These are phyloP conservation scores for Ascocoryne sarcoides DNA, from an alignment of 2,329 filamentous ascomycete species.

Conservation along the genomic window DNA sequence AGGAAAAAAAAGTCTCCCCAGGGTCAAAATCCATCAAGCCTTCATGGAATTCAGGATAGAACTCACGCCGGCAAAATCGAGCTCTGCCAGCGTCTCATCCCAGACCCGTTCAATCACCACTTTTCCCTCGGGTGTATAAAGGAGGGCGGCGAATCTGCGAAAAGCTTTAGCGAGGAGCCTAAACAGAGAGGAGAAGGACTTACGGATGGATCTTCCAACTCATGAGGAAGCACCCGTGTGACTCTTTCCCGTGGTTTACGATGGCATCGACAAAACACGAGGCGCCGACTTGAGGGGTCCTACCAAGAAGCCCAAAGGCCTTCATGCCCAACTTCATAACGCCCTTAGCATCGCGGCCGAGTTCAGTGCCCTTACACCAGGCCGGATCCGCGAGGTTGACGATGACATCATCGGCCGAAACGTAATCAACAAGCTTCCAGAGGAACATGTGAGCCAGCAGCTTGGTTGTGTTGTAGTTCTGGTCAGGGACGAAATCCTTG, in stretches of 20 bases:
- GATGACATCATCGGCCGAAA: constrained; percentile 29
- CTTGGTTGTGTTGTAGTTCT: constrained; percentile 29
- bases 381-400: constrained; percentile 32
- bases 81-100: constrained; percentile 31
- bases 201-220: constrained; percentile 39
- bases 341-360: constrained; percentile 29
- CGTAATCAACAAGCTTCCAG: constrained; percentile 32
- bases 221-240: constrained; percentile 43
- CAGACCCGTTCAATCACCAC: constrained; percentile 31
- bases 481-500: constrained; percentile 13
- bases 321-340: constrained; percentile 17
- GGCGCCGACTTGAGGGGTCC: constrained; percentile 33
- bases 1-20: background rate
- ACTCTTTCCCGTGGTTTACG: constrained; percentile 37
- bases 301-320: constrained; percentile 23
- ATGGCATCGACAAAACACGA: constrained; percentile 40
- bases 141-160: constrained; percentile 26
- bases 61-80: constrained; percentile 27
- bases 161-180: background rate
- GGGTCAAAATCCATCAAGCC: background rate
- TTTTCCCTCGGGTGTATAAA: constrained; percentile 31
- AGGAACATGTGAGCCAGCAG: constrained; percentile 30
- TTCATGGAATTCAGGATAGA: constrained; percentile 8
- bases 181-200: constrained; percentile 17
- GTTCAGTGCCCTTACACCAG: constrained; percentile 32